Conservation (phyloP, 2,329 filamentous ascomycete species). For the Cercospora janseana region DNA sequence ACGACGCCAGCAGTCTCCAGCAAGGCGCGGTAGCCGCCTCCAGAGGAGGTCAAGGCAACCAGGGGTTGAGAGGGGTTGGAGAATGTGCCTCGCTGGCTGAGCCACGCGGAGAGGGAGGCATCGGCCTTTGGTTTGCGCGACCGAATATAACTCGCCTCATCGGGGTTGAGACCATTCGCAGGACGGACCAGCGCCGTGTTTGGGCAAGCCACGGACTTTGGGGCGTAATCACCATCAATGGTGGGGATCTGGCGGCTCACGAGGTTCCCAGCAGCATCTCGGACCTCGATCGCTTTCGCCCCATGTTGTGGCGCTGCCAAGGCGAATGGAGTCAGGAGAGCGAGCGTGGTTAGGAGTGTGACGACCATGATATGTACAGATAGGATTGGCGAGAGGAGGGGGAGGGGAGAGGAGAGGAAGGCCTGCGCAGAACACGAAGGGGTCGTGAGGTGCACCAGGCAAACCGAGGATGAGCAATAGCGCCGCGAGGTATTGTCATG, state of each 20-base stretch:
- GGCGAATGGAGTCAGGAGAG: slow-evolving; percentile 3
- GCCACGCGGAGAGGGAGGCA: slow-evolving; percentile 41
- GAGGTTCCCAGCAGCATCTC: neutral
- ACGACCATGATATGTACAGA: slow-evolving; percentile 4
- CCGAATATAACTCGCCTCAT: slow-evolving; percentile 43
- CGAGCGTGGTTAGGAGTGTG: slow-evolving; percentile 8
- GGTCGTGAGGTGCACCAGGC: too few relatives aligned
- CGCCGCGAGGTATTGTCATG: too few relatives aligned
- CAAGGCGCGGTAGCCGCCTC: slow-evolving; percentile 46
- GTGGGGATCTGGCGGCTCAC: neutral
- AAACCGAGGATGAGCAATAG: too few relatives aligned
- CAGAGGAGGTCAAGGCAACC: slow-evolving; percentile 45
- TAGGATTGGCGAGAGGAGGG: neutral
- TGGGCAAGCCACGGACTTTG: slow-evolving; percentile 42
- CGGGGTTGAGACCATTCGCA: slow-evolving; percentile 36
- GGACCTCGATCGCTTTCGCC: slow-evolving; percentile 8
- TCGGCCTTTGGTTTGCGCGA: slow-evolving; percentile 43
- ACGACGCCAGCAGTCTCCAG: slow-evolving; percentile 44
- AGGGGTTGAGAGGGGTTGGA: slow-evolving; percentile 40
- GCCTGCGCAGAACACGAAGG: neutral
- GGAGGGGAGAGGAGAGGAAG: slow-evolving; percentile 1
- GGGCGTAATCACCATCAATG: slow-evolving; percentile 30
- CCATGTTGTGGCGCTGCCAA: slow-evolving; percentile 13
- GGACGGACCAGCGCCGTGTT: slow-evolving; percentile 40
- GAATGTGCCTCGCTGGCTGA: slow-evolving; percentile 41